Base-by-base conservation (phyloP, 768 basidiomycete genomes). In the Termitomyces sp. region DNA sequence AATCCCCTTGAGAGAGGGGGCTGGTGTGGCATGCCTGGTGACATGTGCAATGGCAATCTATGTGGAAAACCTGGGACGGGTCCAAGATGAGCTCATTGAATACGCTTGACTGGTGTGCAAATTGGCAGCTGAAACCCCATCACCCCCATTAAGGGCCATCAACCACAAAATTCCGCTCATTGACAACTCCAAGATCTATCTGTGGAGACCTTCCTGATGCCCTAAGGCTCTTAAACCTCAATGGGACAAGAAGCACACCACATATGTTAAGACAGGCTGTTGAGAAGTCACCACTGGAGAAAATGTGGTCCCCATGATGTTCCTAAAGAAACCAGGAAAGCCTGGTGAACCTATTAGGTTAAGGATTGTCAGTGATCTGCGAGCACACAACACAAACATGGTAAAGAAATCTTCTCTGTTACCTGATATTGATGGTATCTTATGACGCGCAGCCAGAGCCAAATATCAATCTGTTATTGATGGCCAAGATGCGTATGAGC, bases 11-110 rank as follows among this genome's bases (percentile, higher is more conserved):
- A n/a, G n/a, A n/a, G n/a, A n/a, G n/a, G n/a, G n/a, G n/a, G n/a
- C n/a, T n/a, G n/a, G n/a, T 1, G 42, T 44, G 7, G 42, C 42
- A 2, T 1, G n/a, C 0, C 9, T 44, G 7, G 3, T n/a, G 3
- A 18, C 42, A 3, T 9, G 7, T 8, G n/a, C 42, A 6, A 15
- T 44, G 3, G 42, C 8, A 0, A 1, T 44, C 0, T 44, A 44
- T 11, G n/a, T n/a, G 0, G 9, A 20, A 9, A 20, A 4, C 11
- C 4, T 44, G 2, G 9, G 6, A 0, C 3, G 3, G 0, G 9
- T 44, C 3, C n/a, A 11, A 9, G n/a, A 20, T 1, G 9, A 44
- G 11, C 15, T 44, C 3, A 0, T 18, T 4, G 1, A 12, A 3
- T 20, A 44, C 11, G 44, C 20, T 0, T 6, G 6, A 11, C 44